These are phyloP conservation scores for Zoysia japonica DNA, from an alignment of 176 grass and related monocot species.

Conservation along the genomic window DNA sequence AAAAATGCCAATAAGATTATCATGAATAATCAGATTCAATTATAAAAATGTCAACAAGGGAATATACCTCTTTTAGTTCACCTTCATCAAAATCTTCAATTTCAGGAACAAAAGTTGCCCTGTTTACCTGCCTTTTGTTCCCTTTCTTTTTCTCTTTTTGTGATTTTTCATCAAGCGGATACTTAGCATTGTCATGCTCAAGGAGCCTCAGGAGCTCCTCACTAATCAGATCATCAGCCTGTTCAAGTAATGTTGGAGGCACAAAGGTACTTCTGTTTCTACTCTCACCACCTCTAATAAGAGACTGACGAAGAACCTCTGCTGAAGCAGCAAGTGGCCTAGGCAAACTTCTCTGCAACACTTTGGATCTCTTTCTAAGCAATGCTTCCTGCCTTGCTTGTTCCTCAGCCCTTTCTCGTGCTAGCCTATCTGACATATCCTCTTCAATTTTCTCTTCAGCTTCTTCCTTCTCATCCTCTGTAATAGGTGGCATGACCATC, in stretches of 20 bases:
- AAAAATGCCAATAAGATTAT: background rate
- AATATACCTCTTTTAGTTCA: constrained; percentile 67
- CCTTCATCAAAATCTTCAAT: constrained; percentile 71
- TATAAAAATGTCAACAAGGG: background rate
- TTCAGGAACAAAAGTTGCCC: constrained; percentile 53
- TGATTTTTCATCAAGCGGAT: constrained; percentile 69
- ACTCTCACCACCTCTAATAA: constrained; percentile 70
- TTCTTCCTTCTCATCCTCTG: constrained; percentile 63
- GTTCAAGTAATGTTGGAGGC: constrained; percentile 80
- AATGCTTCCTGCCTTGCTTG: constrained; percentile 71
- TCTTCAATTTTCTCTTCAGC: constrained; percentile 79
- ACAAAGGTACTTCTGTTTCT: constrained; percentile 70
- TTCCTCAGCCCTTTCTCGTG: constrained; percentile 74
- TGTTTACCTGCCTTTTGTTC: constrained; percentile 50
- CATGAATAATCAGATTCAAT: background rate
- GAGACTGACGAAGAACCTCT: constrained; percentile 58
- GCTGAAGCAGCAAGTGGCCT: constrained; percentile 69
- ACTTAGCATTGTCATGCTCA: constrained; percentile 86
- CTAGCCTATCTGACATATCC: constrained; percentile 80
- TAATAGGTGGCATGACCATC: constrained; percentile 70
- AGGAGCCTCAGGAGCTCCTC: constrained; percentile 73
- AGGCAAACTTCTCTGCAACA: constrained; percentile 84
- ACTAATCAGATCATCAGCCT: constrained; percentile 77
- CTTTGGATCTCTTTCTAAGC: constrained; percentile 87
- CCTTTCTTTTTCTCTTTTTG: constrained; percentile 73